Base-by-base conservation (phyloP, 768 basidiomycete genomes). In the Phlebiopsis flavidoalba region DNA sequence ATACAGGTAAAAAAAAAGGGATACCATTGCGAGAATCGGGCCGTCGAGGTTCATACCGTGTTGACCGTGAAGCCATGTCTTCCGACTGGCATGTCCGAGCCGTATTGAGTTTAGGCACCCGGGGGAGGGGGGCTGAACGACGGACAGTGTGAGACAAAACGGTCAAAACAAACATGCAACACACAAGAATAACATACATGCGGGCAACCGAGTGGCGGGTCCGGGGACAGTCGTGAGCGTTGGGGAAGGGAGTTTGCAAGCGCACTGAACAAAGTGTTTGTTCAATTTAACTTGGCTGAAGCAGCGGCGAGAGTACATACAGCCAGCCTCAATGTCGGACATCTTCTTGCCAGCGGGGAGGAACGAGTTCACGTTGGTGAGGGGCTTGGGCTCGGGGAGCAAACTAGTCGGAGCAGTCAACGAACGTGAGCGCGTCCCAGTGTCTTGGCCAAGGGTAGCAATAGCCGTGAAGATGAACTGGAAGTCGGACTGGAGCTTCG, bases 161-260 rank as follows among this genome's bases (percentile, higher is more conserved):
- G 26, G 26, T 6, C 26, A 5, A 24, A 36, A 3, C 50, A 31
- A 31, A 31, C 26, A 31, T 31, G 31, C 52, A n/a, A 21, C 31
- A 35, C 15, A 36, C 14, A n/a, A 21, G 31, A 19, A n/a, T 15
- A 59, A n/a, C 63, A 17, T 59, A 64, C 63, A 64, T 60, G 26
- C 35, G 57, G 21, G 60, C 26, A 35, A 62, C 54, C 21, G 60
- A 52, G 63, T 64, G 17, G 46, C 48, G 46, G 60, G 63, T 24
- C 63, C 63, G n/a, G 60, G 63, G 33, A 35, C 53, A 24, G 73
- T 71, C 37, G 66, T 53, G 50, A 76, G 70, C 12, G 63, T 67
- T n/a, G 77, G 45, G 65, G 65, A 69, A 69, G 43, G 68, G 64
- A 0, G 60, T 63, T n/a, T 12, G 53, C 53, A 31, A n/a, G 58